Evolutionary conservation across 495 filamentous ascomycete genomes (phyloP).

Genomic region (Talaromyces stipitatus): DNA sequence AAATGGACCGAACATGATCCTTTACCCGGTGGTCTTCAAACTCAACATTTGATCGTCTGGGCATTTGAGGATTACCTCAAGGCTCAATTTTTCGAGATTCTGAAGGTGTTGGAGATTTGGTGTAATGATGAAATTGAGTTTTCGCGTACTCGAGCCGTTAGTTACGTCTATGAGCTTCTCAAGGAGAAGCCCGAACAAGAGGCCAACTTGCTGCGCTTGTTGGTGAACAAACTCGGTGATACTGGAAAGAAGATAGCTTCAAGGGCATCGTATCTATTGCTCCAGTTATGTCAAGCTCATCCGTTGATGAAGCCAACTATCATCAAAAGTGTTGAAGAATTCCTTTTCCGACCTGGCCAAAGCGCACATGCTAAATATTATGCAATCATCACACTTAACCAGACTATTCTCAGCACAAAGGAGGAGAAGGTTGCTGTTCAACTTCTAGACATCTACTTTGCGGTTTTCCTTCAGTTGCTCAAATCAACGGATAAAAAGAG

Average conservation of each 20-base stretch:
- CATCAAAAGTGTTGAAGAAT: conserved; percentile 76
- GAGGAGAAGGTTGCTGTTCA: conserved; percentile 77
- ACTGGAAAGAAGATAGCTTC: conserved; percentile 91
- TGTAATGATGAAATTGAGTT: conserved; percentile 92
- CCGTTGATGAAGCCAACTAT: conserved; percentile 89
- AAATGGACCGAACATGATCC: conserved; percentile 59
- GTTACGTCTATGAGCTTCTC: conserved; percentile 81
- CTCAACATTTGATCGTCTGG: conserved; percentile 78
- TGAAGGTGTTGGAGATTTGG: conserved; percentile 85
- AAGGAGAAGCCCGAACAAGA: conserved; percentile 97
- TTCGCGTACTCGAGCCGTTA: conserved; percentile 74
- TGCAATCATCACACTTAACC: conserved; percentile 91
- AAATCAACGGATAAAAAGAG: conserved; percentile 43
- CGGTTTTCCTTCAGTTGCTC: conserved; percentile 67
- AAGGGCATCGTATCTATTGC: conserved; percentile 77
- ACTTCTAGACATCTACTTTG: conserved; percentile 83
- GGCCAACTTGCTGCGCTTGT: conserved; percentile 78
- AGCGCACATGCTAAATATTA: conserved; percentile 87
- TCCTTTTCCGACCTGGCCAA: conserved; percentile 82
- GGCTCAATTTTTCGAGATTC: conserved; percentile 78
- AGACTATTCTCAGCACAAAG: conserved; percentile 79
- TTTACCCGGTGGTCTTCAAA: conserved; percentile 61
- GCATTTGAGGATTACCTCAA: conserved; percentile 94
- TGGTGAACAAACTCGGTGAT: conserved; percentile 96
- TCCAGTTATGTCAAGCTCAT: conserved; percentile 83